Percentiles rank a stretch among this genome's conserved stretches.
phyloP scores from a whole-genome alignment of 225 moss, liverwort and hornwort genomes.

The Asterella californica region DNA sequence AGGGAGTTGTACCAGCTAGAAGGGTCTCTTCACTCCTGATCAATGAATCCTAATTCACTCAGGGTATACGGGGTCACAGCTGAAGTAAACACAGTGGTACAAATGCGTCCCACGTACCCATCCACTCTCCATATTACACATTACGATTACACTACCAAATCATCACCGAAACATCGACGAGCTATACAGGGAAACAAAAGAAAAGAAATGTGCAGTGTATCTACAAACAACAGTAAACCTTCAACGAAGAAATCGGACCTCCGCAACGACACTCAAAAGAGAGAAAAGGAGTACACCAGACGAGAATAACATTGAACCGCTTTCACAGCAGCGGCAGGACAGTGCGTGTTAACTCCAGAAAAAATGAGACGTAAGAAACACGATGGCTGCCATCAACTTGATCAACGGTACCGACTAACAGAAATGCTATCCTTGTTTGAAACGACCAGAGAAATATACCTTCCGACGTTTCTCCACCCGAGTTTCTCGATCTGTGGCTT shows the following conservation, averaged over 20 bases:
- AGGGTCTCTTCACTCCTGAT: not conserved
- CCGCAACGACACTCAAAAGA: not conserved
- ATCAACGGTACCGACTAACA: not conserved
- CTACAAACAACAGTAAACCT: not conserved
- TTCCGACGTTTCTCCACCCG: slow-evolving; percentile 41
- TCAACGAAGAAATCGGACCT: not conserved
- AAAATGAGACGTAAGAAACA: not conserved
- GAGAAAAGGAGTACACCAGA: not conserved
- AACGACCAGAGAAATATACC: slow-evolving; percentile 15
- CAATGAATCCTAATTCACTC: not conserved
- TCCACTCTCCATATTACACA: not conserved
- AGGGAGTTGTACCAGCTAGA: not conserved
- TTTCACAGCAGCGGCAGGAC: not conserved
- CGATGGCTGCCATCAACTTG: not conserved
- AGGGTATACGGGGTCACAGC: not conserved
- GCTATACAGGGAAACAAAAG: not conserved
- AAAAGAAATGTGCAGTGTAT: not conserved
- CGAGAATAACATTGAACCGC: not conserved
- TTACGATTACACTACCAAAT: not conserved
- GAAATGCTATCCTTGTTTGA: not conserved
- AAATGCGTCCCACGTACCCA: not conserved
- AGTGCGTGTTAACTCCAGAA: not conserved
- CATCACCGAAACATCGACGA: not conserved
- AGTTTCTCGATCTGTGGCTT: slow-evolving; percentile 40
- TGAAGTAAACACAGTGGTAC: no score